phyloP scores from a whole-genome alignment of 352 stramenopile genomes.

The Phytophthora crassamura region DNA sequence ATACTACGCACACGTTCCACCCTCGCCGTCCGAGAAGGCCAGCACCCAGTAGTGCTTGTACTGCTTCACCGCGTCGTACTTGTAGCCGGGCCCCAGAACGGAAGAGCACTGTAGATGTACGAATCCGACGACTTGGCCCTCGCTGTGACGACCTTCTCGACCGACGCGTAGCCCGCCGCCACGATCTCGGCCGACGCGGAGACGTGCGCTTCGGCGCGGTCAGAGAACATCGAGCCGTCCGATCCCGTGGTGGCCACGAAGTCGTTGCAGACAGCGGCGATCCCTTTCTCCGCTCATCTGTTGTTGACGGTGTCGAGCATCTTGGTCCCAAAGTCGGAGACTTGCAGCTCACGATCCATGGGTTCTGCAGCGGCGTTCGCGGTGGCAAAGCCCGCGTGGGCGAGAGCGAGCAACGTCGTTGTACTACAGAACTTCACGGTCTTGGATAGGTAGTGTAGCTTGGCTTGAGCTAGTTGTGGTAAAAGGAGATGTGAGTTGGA shows the following conservation, averaged over 20 bases:
- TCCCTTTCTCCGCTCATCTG: slow-evolving; percentile 31
- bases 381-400: too few species aligned
- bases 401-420: too few species aligned
- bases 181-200: slow-evolving; percentile 30
- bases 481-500: too few species aligned
- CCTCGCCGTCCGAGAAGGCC: background rate
- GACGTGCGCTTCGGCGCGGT: slow-evolving; percentile 17
- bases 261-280: slow-evolving; percentile 29
- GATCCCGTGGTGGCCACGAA: slow-evolving; percentile 17
- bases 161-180: slow-evolving; percentile 32
- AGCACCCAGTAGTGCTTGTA: slow-evolving; percentile 26
- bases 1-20: slow-evolving; percentile 8
- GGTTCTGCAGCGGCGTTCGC: too few species aligned
- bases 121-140: slow-evolving; percentile 41
- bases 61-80: slow-evolving; percentile 15
- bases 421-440: too few species aligned
- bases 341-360: slow-evolving; percentile 13
- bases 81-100: slow-evolving; percentile 20
- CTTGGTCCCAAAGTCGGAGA: slow-evolving; percentile 35
- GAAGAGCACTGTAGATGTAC: slow-evolving; percentile 26
- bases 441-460: too few species aligned
- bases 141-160: slow-evolving; percentile 30
- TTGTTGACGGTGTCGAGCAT: slow-evolving; percentile 32
- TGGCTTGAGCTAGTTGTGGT: too few species aligned
- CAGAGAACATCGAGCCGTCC: slow-evolving; percentile 28